Conservation (phyloP, 768 basidiomycete species). For the Calocera cornea region DNA sequence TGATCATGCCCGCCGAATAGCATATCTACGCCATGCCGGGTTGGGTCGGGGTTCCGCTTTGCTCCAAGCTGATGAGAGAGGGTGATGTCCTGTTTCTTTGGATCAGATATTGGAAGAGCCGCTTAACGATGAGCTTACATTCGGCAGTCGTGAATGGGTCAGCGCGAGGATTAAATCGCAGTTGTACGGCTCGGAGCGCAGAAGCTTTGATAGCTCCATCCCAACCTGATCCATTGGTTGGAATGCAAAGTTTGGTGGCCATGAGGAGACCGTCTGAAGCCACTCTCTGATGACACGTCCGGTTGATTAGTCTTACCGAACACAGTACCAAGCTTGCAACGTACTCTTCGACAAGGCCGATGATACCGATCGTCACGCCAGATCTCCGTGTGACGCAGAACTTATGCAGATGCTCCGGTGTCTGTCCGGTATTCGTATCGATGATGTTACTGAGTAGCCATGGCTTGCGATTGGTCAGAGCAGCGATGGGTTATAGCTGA, state of each 20-base stretch:
- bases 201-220: constrained; percentile 50
- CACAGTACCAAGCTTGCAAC: constrained; percentile 17
- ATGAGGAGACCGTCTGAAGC: constrained; percentile 76
- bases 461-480: constrained; percentile 36
- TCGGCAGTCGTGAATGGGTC: constrained; percentile 59
- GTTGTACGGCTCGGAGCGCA: constrained; percentile 52
- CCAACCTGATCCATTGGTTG: constrained; percentile 62
- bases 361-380: constrained; percentile 60
- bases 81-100: constrained; percentile 6
- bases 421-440: constrained; percentile 45
- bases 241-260: constrained; percentile 70
- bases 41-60: constrained; percentile 32
- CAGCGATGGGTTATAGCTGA: background rate
- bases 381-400: constrained; percentile 55
- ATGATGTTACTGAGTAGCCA: constrained; percentile 85
- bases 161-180: constrained; percentile 78
- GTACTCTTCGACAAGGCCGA: constrained; percentile 80
- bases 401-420: constrained; percentile 48
- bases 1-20: constrained; percentile 87
- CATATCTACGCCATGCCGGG: constrained; percentile 65
- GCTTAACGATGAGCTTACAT: constrained; percentile 14
- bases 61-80: constrained; percentile 18
- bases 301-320: background rate
- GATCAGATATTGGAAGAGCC: background rate
- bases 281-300: constrained; percentile 45